These are phyloP conservation scores for Macrolepiota dolichaula DNA, from an alignment of 768 basidiomycete species.

Conservation along the genomic window DNA sequence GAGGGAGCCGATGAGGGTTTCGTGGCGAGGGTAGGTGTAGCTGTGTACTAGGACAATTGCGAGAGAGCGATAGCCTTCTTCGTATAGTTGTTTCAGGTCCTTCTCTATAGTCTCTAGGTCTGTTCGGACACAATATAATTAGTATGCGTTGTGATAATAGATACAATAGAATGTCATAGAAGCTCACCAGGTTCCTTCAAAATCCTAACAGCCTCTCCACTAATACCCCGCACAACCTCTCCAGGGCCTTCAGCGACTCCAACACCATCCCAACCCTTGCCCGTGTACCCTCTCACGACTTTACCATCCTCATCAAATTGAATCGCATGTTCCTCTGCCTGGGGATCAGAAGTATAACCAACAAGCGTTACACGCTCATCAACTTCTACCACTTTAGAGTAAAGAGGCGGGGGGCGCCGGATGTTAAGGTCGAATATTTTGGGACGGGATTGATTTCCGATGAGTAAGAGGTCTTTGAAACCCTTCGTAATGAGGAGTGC, in stretches of 20 bases:
- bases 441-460: slow-evolving; percentile 94
- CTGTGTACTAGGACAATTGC: slow-evolving; percentile 92
- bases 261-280: slow-evolving; percentile 70
- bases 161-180: neutral
- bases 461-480: slow-evolving; percentile 87
- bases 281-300: slow-evolving; percentile 65
- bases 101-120: slow-evolving; percentile 50
- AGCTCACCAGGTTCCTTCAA: slow-evolving; percentile 64
- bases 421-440: slow-evolving; percentile 95
- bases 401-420: slow-evolving; percentile 71
- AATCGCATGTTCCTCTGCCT: slow-evolving; percentile 71
- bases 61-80: slow-evolving; percentile 81
- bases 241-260: slow-evolving; percentile 77
- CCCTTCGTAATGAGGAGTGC: slow-evolving; percentile 90
- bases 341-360: slow-evolving; percentile 88
- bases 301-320: slow-evolving; percentile 74
- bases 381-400: slow-evolving; percentile 67
- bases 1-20: slow-evolving; percentile 63
- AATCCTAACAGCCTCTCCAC: slow-evolving; percentile 87
- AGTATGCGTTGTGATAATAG: neutral
- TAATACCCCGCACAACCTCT: slow-evolving; percentile 75
- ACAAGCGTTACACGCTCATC: slow-evolving; percentile 95
- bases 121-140: slow-evolving; percentile 17
- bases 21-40: slow-evolving; percentile 89
- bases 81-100: slow-evolving; percentile 70